A percentile compares a stretch with the other conserved stretches of the same genome.
Evolutionary conservation across 2,329 filamentous ascomycete species (phyloP).

Genomic region (Aureobasidium namibiae): DNA sequence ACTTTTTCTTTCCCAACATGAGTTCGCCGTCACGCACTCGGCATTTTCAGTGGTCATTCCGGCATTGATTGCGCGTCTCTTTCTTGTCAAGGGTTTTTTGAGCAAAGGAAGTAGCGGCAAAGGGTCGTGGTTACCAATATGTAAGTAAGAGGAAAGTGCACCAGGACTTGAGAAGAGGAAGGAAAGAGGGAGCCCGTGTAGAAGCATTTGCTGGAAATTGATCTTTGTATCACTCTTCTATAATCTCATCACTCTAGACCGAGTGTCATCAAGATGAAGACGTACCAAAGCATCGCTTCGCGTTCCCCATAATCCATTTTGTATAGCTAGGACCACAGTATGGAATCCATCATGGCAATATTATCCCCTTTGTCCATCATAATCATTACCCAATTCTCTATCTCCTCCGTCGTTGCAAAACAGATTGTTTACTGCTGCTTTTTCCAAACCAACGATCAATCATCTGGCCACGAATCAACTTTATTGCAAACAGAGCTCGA

Average conservation of each 20-base stretch:
- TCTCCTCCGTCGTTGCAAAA: not conserved
- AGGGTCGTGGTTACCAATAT: too few species aligned
- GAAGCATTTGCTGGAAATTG: not conserved
- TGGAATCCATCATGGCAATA: not conserved
- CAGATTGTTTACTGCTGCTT: not conserved
- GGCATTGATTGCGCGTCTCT: too few species aligned
- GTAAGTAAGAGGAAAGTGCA: not conserved
- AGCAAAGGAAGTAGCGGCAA: too few species aligned
- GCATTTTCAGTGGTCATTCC: too few species aligned
- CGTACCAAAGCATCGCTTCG: not conserved
- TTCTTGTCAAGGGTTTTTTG: too few species aligned
- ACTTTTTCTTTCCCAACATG: too few species aligned
- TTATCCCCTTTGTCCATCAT: not conserved
- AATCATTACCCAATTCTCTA: not conserved
- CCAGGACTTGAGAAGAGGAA: not conserved
- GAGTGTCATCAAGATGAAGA: not conserved
- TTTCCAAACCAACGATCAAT: not conserved
- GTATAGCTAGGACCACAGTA: not conserved
- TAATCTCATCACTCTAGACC: not conserved
- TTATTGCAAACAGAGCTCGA: not conserved
- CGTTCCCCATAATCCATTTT: not conserved
- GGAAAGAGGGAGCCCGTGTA: not conserved
- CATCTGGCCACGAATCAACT: slow-evolving; percentile 7
- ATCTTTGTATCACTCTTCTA: not conserved
- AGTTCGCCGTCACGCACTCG: too few species aligned